Base-by-base conservation (phyloP, 805 yeast genomes). In the Wickerhamiella parazyma region DNA sequence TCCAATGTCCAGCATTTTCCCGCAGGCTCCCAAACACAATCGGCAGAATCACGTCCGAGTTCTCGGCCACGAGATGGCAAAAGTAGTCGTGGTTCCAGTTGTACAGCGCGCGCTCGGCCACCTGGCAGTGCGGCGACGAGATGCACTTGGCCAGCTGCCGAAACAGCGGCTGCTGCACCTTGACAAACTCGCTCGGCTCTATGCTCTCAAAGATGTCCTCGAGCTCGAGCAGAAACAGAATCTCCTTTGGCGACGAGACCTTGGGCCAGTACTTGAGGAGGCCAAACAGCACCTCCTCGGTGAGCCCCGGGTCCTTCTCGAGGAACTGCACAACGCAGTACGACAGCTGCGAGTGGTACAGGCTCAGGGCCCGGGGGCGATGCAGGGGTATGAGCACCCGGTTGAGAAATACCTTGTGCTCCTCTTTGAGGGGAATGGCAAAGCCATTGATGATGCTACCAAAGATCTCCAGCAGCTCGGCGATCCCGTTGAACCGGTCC, bases 401-500 rank as follows among this genome's bases (percentile, higher is more conserved):
- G 26, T 83, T 76, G 49, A 91, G 65, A 55, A 91, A 91, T 11
- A 83, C 76, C 63, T 91, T 91, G 64, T 91, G 98, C 62, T 91
- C 98, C 55, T 91, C 97, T 60, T 91, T 91, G 55, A 91, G 72
- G 4, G 98, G 98, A 50, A 91, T 70, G 2, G 98, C 98, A 68
- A 91, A 91, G 11, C 98, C 98, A 63, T 91, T 91, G 58, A 91
- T 91, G 55, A 91, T 91, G 16, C 94, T 81, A 7, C 98, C 98
- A 51, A 91, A 71, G 46, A 91, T 91, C 64, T 91, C 98, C 51
- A 91, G 71, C 49, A 91, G 70, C 66, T 91, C 98, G 8, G 94
- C 94, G 46, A 91, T 77, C 51, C 98, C 98, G 59, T 91, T 89
- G 62, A 89, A 91, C 55, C 95, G 71, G 56, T 84, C 95, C 10